Evolutionary conservation across 2,329 filamentous ascomycete species (phyloP).

Genomic region (Ascochyta koolunga): DNA sequence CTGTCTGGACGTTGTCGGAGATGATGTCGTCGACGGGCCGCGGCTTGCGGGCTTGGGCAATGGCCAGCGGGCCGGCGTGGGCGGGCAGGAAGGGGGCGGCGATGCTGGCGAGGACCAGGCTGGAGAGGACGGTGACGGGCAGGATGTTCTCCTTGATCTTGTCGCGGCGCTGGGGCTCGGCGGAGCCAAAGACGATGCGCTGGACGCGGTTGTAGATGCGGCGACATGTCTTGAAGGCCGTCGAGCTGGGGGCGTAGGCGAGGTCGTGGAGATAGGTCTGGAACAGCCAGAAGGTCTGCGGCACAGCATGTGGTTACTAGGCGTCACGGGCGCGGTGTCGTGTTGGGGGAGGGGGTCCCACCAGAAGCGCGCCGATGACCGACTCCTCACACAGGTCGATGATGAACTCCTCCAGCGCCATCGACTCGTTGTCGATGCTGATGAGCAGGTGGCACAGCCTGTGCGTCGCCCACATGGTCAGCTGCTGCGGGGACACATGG

Average conservation of each 20-base stretch:
- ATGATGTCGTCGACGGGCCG: constrained; percentile 67
- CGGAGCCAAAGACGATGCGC: constrained; percentile 81
- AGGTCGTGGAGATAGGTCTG: constrained; percentile 87
- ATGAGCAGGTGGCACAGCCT: constrained; percentile 82
- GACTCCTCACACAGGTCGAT: constrained; percentile 86
- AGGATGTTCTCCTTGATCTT: constrained; percentile 82
- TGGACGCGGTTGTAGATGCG: constrained; percentile 88
- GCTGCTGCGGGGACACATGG: constrained; percentile 47
- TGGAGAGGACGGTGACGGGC: constrained; percentile 80
- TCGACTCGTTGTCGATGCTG: constrained; percentile 87
- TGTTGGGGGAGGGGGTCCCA: constrained; percentile 52
- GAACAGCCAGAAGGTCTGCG: constrained; percentile 86
- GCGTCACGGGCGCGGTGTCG: background rate
- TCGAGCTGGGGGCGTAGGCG: constrained; percentile 73
- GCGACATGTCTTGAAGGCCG: constrained; percentile 80
- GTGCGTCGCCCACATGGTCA: constrained; percentile 22
- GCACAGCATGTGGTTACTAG: constrained; percentile 1
- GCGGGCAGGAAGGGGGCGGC: constrained; percentile 76
- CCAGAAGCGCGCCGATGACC: constrained; percentile 80
- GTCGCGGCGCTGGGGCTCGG: constrained; percentile 71
- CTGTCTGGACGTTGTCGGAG: constrained; percentile 61
- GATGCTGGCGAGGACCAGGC: constrained; percentile 77
- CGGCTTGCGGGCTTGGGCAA: constrained; percentile 80
- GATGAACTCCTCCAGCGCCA: constrained; percentile 88
- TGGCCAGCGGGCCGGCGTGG: constrained; percentile 79